Conservation (phyloP, 2,329 filamentous ascomycete species). For the Cercospora berteroae region DNA sequence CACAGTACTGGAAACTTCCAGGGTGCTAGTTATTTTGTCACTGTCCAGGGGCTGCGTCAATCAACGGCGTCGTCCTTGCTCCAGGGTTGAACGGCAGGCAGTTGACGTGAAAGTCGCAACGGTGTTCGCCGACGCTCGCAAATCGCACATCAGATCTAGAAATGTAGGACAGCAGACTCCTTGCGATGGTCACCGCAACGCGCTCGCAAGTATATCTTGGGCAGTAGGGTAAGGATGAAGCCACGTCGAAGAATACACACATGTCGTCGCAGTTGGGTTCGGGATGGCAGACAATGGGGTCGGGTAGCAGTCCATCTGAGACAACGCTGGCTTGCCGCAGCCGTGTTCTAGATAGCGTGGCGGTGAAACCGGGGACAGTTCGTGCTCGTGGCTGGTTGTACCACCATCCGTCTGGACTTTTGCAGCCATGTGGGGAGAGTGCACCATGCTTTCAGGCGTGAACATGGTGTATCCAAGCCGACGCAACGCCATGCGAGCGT, state of each 20-base stretch:
- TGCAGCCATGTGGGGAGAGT: background rate
- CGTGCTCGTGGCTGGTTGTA: slow-evolving; percentile 9
- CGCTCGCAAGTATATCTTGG: background rate
- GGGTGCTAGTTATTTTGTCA: background rate
- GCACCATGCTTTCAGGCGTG: background rate
- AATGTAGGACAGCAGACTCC: background rate
- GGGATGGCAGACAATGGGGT: background rate
- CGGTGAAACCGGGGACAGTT: slow-evolving; percentile 7
- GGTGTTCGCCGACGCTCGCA: background rate
- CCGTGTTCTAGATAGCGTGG: slow-evolving; percentile 1
- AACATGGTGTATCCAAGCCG: background rate
- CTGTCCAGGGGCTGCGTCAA: background rate
- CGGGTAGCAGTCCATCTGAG: background rate
- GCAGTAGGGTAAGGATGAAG: background rate
- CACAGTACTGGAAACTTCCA: background rate
- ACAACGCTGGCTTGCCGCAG: slow-evolving; percentile 5
- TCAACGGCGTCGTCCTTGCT: background rate
- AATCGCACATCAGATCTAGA: background rate
- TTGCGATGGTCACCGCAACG: background rate
- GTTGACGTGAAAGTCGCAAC: background rate
- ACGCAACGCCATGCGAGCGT: background rate
- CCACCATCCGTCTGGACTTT: background rate
- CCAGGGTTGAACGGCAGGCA: background rate
- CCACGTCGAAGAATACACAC: background rate
- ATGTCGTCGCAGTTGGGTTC: background rate